Percentiles rank a stretch among this genome's conserved stretches.
Evolutionary conservation across 2,329 filamentous ascomycete species (phyloP).

Genomic region (Furcasterigmium furcatum): DNA sequence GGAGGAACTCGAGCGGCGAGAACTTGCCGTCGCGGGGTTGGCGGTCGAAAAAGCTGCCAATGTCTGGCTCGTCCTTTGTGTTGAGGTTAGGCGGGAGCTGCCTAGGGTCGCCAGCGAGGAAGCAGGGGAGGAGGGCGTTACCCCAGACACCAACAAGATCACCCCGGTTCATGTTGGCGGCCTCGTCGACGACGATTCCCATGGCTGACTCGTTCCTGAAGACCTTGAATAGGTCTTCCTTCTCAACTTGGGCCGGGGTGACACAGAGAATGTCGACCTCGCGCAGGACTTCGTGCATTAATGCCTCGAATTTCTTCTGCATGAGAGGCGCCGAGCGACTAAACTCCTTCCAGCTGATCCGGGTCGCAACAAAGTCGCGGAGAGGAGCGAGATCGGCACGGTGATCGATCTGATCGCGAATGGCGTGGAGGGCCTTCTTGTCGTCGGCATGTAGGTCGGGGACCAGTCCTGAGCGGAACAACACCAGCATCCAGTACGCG

Average conservation of each 20-base stretch:
- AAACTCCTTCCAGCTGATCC: neutral
- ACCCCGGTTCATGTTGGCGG: conserved; percentile 13
- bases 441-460: neutral
- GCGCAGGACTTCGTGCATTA: conserved; percentile 14
- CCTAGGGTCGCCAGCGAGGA: conserved; percentile 15
- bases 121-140: conserved; percentile 16
- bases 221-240: too few species aligned
- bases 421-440: neutral
- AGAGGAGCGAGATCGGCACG: neutral
- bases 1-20: conserved; percentile 9
- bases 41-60: conserved; percentile 8
- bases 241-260: neutral
- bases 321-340: neutral
- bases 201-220: conserved; percentile 2
- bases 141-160: conserved; percentile 18
- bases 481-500: conserved; percentile 2
- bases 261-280: conserved; percentile 14
- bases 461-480: neutral
- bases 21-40: conserved; percentile 6
- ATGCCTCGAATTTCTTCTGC: conserved; percentile 10
- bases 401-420: neutral
- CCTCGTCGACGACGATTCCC: conserved; percentile 17
- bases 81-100: conserved; percentile 11
- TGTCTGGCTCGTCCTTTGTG: neutral
- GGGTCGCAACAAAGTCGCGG: neutral